Evolutionary conservation across 345 rosid species (phyloP).

Genomic region (Melaleuca quinquenervia): DNA sequence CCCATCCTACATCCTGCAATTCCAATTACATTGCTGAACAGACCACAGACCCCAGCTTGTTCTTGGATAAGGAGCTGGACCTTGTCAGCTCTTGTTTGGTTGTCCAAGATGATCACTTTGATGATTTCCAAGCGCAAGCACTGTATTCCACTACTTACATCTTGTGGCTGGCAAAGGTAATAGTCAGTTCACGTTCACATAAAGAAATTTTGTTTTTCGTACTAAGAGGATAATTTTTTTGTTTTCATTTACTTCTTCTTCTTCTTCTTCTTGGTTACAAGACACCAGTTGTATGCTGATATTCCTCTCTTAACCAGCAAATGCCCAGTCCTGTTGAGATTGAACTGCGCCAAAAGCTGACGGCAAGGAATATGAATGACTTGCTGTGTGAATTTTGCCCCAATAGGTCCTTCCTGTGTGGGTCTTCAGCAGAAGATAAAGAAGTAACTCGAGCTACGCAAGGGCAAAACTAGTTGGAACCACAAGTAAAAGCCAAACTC

Average conservation of each 20-base stretch:
- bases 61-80: slow-evolving; percentile 46
- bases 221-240: background rate
- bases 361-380: background rate
- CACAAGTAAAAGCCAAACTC: background rate
- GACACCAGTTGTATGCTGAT: background rate
- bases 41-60: slow-evolving; percentile 8
- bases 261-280: background rate
- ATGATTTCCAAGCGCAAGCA: slow-evolving; percentile 64
- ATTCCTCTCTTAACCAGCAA: background rate
- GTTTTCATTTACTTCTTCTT: background rate
- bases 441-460: background rate
- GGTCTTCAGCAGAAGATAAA: background rate
- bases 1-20: background rate
- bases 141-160: slow-evolving; percentile 43
- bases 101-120: slow-evolving; percentile 42
- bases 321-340: background rate
- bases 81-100: slow-evolving; percentile 40
- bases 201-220: background rate
- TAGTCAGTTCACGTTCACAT: background rate
- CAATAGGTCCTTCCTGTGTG: slow-evolving; percentile 1
- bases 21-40: slow-evolving; percentile 7
- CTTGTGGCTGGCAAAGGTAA: slow-evolving; percentile 71
- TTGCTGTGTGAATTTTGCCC: slow-evolving; percentile 3
- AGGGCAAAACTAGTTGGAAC: background rate
- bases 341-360: background rate